Base-by-base conservation (phyloP, 257 asterid genomes). In the Echium plantagineum region DNA sequence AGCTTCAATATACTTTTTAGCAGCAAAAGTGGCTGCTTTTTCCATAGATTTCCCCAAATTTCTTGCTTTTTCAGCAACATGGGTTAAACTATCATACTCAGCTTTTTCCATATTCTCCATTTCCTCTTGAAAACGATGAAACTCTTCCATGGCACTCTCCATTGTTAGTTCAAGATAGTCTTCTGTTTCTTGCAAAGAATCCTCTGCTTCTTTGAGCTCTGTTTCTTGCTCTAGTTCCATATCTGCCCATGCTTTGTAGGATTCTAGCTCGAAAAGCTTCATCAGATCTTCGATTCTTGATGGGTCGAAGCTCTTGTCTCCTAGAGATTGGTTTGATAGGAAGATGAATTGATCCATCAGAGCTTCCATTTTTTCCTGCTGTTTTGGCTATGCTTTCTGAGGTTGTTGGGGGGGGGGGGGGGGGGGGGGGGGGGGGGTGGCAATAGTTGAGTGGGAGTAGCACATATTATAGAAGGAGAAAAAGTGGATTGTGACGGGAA, bases 71-170 rank as follows among this genome's bases (percentile, higher is more conserved):
- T 82, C 95, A 15, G 86, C 96, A 16, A 72, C 57, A 22, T 18
- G 54, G 4, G 79, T 81, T 56, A 90, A 52, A 28, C 83, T 22
- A 57, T 72, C 75, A 74, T 78, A 68, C 73, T 90, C 91, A 8
- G 72, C 72, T 61, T 24, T 42, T 30, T 72, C 71, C 17, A 71
- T 59, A 13, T 74, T 31, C 52, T 81, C 69, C 95, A 87, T 85
- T 31, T 87, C 96, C 81, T 80, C 94, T 70, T 87, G 95, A 67
- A 90, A 87, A 5, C 63, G 75, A 10, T 75, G 75, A 61, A 80
- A 87, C 38, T 90, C 98, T 5, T 79, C 96, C 98, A 87, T 87
- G 72, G 98, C 96, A 56, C 78, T 75, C 32, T 90, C 98, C 96
- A 90, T 90, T 1, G 64, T 90, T 6, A 90, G 81, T 21, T 87